Conservation (phyloP, 495 filamentous ascomycete species). For the Penicillium silybi region DNA sequence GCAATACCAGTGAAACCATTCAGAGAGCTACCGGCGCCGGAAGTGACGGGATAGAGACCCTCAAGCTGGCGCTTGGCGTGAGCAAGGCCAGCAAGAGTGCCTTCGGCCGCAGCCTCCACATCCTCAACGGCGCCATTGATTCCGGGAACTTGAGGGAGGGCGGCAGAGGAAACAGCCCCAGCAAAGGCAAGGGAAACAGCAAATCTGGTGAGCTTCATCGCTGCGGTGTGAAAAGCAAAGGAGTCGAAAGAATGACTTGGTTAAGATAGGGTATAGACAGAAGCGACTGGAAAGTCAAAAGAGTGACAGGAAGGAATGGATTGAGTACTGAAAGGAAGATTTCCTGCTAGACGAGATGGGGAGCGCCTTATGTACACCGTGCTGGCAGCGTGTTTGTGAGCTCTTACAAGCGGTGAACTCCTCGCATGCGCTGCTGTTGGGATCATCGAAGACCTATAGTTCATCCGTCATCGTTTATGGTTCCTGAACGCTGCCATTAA, state of each 20-base stretch:
- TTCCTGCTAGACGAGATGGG: neutral
- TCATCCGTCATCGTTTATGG: constrained; percentile 3
- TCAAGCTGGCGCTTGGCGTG: constrained; percentile 5
- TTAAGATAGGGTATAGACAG: neutral
- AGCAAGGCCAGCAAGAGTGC: neutral
- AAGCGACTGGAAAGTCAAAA: constrained; percentile 12
- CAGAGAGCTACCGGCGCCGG: constrained; percentile 9
- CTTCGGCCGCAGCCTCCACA: neutral
- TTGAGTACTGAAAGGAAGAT: constrained; percentile 5
- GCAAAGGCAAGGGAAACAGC: constrained; percentile 23
- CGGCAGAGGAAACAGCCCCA: constrained; percentile 13
- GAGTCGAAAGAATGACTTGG: constrained; percentile 2
- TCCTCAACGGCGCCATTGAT: constrained; percentile 1
- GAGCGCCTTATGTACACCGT: constrained; percentile 24
- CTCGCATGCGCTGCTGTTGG: constrained; percentile 14
- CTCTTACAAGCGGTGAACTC: constrained; percentile 9
- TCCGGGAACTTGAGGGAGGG: constrained; percentile 11
- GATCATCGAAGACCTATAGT: constrained; percentile 14
- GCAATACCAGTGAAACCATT: constrained; percentile 15
- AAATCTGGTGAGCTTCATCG: constrained; percentile 45
- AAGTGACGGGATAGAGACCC: neutral
- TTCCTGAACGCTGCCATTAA: constrained; percentile 3
- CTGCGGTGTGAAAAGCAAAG: constrained; percentile 9
- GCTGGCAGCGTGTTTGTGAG: constrained; percentile 5
- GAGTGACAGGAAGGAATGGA: constrained; percentile 29